phyloP scores from a whole-genome alignment of 2,329 filamentous ascomycete genomes.

The Ophiocordyceps camponoti-rufipedis region DNA sequence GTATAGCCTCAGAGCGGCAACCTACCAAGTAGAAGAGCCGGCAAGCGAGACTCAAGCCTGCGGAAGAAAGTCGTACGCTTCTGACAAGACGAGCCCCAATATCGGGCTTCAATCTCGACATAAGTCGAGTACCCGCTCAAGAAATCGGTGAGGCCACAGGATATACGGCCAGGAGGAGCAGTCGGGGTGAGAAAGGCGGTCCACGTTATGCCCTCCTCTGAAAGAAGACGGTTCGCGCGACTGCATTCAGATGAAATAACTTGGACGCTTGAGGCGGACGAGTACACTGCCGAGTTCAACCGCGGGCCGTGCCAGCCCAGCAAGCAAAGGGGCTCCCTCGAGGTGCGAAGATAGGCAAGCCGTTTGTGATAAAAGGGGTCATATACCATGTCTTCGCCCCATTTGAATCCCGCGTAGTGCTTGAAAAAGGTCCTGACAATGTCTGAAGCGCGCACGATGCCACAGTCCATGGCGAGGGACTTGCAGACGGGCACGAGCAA shows the following conservation, averaged over 20 bases:
- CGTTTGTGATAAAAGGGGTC: constrained; percentile 40
- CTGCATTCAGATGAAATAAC: background rate
- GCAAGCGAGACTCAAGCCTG: constrained; percentile 45
- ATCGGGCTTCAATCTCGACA: constrained; percentile 42
- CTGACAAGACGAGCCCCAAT: constrained; percentile 40
- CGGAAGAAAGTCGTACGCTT: constrained; percentile 38
- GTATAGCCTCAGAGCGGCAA: constrained; percentile 1
- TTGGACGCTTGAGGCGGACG: constrained; percentile 32
- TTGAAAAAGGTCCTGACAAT: constrained; percentile 42
- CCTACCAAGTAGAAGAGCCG: constrained; percentile 38
- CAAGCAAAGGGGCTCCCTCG: constrained; percentile 43
- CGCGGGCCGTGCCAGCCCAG: constrained; percentile 42
- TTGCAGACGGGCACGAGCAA: constrained; percentile 44
- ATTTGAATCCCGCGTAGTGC: constrained; percentile 44
- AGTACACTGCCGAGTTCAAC: constrained; percentile 38
- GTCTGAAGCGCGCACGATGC: constrained; percentile 24
- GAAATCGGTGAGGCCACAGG: constrained; percentile 24
- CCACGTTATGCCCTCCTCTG: background rate
- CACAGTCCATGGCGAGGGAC: constrained; percentile 19
- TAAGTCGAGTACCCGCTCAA: constrained; percentile 32
- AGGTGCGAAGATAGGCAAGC: constrained; percentile 33
- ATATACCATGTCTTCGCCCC: constrained; percentile 32
- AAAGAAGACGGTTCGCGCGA: background rate
- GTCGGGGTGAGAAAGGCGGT: background rate
- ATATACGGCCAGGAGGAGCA: background rate